Evolutionary conservation across 1,139 yeast genomes (phyloP).

Genomic region (Candida neerlandica): DNA sequence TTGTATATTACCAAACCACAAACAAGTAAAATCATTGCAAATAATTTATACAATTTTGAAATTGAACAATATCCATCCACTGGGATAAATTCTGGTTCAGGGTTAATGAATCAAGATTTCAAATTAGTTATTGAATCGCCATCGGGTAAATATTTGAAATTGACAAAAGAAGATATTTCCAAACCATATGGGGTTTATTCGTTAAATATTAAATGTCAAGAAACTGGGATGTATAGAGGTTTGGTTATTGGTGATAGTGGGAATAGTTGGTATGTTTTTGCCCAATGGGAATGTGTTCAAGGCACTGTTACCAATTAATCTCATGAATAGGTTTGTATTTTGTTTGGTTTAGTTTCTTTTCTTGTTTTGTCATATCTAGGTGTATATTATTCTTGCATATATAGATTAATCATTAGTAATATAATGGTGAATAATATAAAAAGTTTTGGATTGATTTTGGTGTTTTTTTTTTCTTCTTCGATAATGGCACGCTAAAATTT

Average conservation of each 20-base stretch:
- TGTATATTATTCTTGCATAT: neutral
- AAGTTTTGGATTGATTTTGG: no score
- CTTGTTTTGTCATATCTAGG: neutral
- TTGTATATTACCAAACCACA: conserved; percentile 86
- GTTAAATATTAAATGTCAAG: conserved; percentile 60
- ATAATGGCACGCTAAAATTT: no score
- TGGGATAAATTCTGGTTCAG: conserved; percentile 47
- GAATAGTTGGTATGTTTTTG: conserved; percentile 85
- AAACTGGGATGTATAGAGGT: conserved; percentile 81
- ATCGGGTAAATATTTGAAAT: conserved; percentile 71
- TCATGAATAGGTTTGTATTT: neutral
- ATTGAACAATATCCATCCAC: conserved; percentile 65
- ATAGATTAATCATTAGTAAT: neutral
- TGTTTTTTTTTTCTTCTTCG: no score
- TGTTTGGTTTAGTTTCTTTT: neutral
- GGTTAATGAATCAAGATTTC: conserved; percentile 42
- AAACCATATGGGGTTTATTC: conserved; percentile 60
- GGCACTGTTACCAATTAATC: conserved; percentile 2
- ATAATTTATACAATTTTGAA: conserved; percentile 65
- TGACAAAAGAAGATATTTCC: conserved; percentile 41
- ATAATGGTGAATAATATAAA: no score
- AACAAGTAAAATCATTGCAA: conserved; percentile 57
- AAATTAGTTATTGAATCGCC: conserved; percentile 81
- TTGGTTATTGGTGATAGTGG: conserved; percentile 80
- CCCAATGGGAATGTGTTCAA: conserved; percentile 78